A percentile compares a stretch with the other conserved stretches of the same genome.
Conservation (phyloP, 1,139 yeast genomes). For the Geotrichum citri-aurantii region DNA sequence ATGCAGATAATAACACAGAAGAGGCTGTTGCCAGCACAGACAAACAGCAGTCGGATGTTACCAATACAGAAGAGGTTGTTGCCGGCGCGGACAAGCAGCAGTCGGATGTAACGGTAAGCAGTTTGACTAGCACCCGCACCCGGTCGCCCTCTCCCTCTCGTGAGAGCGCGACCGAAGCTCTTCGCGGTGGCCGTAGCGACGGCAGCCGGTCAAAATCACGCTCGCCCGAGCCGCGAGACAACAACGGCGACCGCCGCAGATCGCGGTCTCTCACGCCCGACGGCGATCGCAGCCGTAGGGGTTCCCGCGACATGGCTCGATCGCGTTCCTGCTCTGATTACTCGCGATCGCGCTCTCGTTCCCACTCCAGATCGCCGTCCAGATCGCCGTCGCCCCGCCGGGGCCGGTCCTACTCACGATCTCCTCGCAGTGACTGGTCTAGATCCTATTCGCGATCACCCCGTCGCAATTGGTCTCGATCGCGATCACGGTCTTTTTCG, state of each 20-base stretch:
- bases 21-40: neutral
- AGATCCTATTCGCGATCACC: constrained; percentile 7
- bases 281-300: neutral
- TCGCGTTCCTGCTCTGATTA: neutral
- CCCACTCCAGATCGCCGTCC: constrained; percentile 12
- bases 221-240: neutral
- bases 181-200: neutral
- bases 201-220: neutral
- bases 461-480: neutral
- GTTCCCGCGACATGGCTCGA: neutral
- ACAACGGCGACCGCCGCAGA: neutral
- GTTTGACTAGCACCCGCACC: neutral
- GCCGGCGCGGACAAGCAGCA: neutral
- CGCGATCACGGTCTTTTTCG: constrained; percentile 20
- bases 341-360: constrained; percentile 8
- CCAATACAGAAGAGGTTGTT: neutral
- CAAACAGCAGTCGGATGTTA: neutral
- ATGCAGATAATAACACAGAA: neutral
- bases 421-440: constrained; percentile 11
- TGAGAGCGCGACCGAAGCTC: neutral
- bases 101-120: neutral
- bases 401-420: neutral
- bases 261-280: neutral
- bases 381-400: constrained; percentile 16
- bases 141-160: neutral